Conservation (phyloP, 257 asterid species). For the Solanum gracilifrons region DNA sequence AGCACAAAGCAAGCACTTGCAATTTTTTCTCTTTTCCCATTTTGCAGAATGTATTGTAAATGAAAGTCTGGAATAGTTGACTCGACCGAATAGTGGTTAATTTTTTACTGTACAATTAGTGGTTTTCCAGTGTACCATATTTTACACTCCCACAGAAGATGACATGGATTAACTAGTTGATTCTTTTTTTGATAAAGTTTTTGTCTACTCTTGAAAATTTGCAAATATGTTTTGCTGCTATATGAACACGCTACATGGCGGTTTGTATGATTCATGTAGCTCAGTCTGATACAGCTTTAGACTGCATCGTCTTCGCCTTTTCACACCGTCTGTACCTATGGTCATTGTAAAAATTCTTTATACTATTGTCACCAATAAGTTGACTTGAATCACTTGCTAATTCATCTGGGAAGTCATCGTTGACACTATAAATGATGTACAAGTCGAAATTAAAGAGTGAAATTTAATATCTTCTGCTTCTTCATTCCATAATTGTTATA, state of each 20-base stretch:
- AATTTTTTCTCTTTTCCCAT: constrained; percentile 10
- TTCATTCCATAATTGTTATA: not conserved
- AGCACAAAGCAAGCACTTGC: constrained; percentile 15
- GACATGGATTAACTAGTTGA: constrained; percentile 12
- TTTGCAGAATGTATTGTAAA: constrained; percentile 35
- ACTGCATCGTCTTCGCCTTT: not conserved
- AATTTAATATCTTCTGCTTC: not conserved
- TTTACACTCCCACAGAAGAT: constrained; percentile 20
- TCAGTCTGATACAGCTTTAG: not conserved
- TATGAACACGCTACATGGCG: not conserved
- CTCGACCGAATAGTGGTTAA: constrained; percentile 28
- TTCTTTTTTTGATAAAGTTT: not conserved
- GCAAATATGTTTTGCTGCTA: not conserved
- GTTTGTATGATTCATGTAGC: not conserved
- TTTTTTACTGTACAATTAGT: constrained; percentile 48
- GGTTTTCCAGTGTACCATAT: constrained; percentile 25
- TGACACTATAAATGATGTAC: not conserved
- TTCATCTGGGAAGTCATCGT: not conserved
- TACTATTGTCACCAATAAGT: not conserved
- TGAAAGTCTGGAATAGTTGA: constrained; percentile 37
- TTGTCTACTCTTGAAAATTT: not conserved
- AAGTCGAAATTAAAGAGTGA: not conserved
- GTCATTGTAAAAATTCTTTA: not conserved
- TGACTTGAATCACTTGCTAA: not conserved
- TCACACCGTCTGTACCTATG: not conserved